These are phyloP conservation scores for Mallotus nudiflorus DNA, from an alignment of 345 rosid species.

Conservation along the genomic window DNA sequence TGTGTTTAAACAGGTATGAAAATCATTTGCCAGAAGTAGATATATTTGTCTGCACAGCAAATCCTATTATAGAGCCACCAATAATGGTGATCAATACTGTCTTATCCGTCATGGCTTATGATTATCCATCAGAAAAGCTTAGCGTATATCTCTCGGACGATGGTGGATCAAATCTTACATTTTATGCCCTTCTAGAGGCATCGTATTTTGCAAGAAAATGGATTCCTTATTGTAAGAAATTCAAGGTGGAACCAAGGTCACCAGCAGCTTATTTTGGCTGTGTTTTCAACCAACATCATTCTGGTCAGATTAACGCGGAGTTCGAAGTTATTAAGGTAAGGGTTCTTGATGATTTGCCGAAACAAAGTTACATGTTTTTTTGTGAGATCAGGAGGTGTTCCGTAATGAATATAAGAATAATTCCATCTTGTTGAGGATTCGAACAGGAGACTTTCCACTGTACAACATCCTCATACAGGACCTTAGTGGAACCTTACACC, in stretches of 20 bases:
- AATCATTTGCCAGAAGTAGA: conserved; percentile 54
- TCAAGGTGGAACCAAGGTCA: conserved; percentile 53
- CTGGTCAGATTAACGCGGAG: background rate
- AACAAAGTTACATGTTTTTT: too few species aligned
- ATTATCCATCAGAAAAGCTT: conserved; percentile 59
- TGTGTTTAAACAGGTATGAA: conserved; percentile 20
- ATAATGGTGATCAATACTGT: conserved; percentile 63
- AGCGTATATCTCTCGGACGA: conserved; percentile 74
- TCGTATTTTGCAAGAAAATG: conserved; percentile 49
- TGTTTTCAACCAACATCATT: background rate
- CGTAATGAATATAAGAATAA: too few species aligned
- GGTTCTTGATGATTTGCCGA: too few species aligned
- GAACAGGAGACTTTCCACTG: too few species aligned
- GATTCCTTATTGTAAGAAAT: conserved; percentile 63
- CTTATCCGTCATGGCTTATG: conserved; percentile 55
- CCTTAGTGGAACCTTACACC: too few species aligned
- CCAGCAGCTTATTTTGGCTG: conserved; percentile 51
- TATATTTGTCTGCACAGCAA: conserved; percentile 71
- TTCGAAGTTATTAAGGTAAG: conserved; percentile 17
- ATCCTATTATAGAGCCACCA: conserved; percentile 70
- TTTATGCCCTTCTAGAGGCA: conserved; percentile 62
- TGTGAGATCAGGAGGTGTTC: too few species aligned
- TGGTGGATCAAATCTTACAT: conserved; percentile 59
- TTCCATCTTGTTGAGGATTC: too few species aligned
- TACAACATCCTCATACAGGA: too few species aligned